phyloP scores from a whole-genome alignment of 2,329 filamentous ascomycete species.

The Chaetothyriales sp. region DNA sequence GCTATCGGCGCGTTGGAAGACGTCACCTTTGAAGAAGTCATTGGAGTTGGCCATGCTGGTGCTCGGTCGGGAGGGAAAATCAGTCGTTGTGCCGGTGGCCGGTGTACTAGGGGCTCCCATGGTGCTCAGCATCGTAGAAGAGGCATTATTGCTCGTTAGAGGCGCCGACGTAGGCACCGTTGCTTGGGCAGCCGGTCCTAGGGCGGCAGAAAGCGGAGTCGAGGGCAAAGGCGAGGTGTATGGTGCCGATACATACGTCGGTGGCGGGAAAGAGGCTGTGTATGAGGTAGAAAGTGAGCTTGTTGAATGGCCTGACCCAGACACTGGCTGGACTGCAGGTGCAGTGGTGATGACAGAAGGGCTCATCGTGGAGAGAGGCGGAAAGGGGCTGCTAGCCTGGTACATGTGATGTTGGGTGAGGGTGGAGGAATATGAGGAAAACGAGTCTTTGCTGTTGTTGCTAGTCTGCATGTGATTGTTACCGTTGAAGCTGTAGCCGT shows the following conservation, averaged over 20 bases:
- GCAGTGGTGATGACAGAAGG: conserved; percentile 8
- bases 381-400: conserved; percentile 5
- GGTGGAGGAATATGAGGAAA: conserved; percentile 10
- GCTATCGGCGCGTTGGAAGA: conserved; percentile 35
- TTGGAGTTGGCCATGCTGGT: conserved; percentile 30
- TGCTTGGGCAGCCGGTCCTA: conserved; percentile 79
- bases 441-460: conserved; percentile 5
- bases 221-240: conserved; percentile 53
- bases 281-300: conserved; percentile 14
- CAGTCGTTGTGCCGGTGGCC: background rate
- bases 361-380: background rate
- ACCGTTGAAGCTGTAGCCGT: conserved; percentile 14
- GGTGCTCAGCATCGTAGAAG: background rate
- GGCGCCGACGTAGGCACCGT: conserved; percentile 50
- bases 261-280: conserved; percentile 11
- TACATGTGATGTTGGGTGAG: conserved; percentile 15
- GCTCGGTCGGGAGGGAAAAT: conserved; percentile 23
- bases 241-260: conserved; percentile 22
- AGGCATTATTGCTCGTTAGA: conserved; percentile 21
- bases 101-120: background rate
- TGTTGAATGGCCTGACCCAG: background rate
- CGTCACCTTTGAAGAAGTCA: conserved; percentile 34
- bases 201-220: conserved; percentile 74
- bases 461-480: conserved; percentile 13
- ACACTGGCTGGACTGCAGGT: conserved; percentile 7